Percentiles rank a stretch among this genome's conserved stretches.
phyloP scores from a whole-genome alignment of 2,329 filamentous ascomycete species.

The Aureobasidium subglaciale region DNA sequence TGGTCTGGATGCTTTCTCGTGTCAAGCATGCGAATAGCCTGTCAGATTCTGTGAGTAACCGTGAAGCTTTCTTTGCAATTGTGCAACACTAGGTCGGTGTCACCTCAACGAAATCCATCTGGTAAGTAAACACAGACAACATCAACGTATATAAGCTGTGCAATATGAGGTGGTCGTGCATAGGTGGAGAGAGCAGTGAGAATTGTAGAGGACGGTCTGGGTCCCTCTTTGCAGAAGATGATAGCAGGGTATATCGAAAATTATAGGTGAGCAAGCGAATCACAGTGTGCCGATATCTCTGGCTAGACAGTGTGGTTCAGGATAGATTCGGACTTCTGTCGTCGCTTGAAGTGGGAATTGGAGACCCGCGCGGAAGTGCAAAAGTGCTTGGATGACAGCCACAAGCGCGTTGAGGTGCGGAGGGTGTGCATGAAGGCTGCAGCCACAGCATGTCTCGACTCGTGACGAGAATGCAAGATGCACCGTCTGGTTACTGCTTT shows the following conservation, averaged over 20 bases:
- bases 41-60: background rate
- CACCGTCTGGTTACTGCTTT: background rate
- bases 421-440: slow-evolving; percentile 5
- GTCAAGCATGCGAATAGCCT: background rate
- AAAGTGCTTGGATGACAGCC: background rate
- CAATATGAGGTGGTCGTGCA: background rate
- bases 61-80: background rate
- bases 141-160: background rate
- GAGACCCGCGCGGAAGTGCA: background rate
- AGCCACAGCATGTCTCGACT: background rate
- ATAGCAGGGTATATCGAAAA: background rate
- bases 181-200: background rate
- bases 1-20: background rate
- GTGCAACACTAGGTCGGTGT: background rate
- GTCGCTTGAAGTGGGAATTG: background rate
- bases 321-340: too few relatives aligned
- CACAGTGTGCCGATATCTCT: too few relatives aligned
- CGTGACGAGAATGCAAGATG: slow-evolving; percentile 6
- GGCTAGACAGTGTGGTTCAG: too few relatives aligned
- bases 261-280: too few relatives aligned
- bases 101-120: background rate
- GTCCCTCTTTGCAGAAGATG: background rate
- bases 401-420: slow-evolving; percentile 7
- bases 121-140: background rate
- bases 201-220: background rate